These are phyloP conservation scores for Tieghemostelium lacteum DNA, from an alignment of 78 protist genomes.

Conservation along the genomic window DNA sequence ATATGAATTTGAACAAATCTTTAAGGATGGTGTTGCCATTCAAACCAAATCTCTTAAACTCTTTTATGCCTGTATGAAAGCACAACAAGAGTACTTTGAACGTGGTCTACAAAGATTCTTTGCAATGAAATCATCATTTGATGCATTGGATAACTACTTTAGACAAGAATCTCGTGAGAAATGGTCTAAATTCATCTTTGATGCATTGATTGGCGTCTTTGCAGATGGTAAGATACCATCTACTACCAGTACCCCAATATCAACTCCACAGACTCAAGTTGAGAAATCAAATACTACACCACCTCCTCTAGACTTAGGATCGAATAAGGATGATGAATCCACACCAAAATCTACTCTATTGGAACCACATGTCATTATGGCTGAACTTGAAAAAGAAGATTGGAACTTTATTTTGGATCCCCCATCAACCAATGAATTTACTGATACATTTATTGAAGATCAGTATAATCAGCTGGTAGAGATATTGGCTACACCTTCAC, in stretches of 20 bases:
- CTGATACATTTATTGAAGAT: slow-evolving; percentile 27
- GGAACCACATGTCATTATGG: slow-evolving; percentile 48
- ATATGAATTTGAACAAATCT: slow-evolving; percentile 41
- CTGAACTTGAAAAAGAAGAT: slow-evolving; percentile 28
- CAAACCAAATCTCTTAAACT: slow-evolving; percentile 49
- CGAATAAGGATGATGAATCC: no score
- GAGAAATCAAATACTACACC: background rate
- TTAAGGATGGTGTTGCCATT: slow-evolving; percentile 38
- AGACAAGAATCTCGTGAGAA: slow-evolving; percentile 30
- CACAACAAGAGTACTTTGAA: slow-evolving; percentile 74
- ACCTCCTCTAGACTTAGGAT: background rate
- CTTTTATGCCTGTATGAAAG: slow-evolving; percentile 64
- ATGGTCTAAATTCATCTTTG: slow-evolving; percentile 35
- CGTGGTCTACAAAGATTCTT: slow-evolving; percentile 68
- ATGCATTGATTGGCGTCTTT: no score
- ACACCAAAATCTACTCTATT: background rate
- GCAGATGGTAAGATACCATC: no score
- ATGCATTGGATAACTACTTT: slow-evolving; percentile 37
- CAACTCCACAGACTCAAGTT: background rate
- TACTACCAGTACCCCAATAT: background rate
- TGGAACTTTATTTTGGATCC: slow-evolving; percentile 61
- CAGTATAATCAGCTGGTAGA: slow-evolving; percentile 45
- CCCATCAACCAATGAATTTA: slow-evolving; percentile 36
- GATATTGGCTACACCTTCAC: slow-evolving; percentile 34
- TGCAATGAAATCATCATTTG: slow-evolving; percentile 54